These are phyloP conservation scores for Cenchrus fungigraminus DNA, from an alignment of 176 grass and related monocot genomes.

Conservation along the genomic window DNA sequence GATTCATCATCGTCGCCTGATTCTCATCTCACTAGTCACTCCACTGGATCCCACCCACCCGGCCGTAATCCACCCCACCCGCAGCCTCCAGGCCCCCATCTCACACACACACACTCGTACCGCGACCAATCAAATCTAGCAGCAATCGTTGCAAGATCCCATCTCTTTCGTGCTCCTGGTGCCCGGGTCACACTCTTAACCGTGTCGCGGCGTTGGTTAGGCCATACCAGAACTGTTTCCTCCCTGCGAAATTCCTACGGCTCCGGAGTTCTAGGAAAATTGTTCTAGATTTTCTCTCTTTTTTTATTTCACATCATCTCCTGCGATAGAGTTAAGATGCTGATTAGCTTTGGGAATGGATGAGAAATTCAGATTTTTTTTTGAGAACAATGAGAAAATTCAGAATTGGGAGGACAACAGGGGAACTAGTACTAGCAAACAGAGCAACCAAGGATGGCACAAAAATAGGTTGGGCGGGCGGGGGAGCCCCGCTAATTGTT, in stretches of 20 bases:
- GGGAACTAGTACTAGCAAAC: constrained; percentile 50
- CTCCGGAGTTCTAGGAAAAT: neutral
- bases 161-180: neutral
- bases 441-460: constrained; percentile 54
- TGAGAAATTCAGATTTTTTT: neutral
- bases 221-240: neutral
- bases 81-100: constrained; percentile 29
- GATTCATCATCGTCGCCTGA: neutral
- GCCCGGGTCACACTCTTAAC: neutral
- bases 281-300: neutral
- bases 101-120: neutral
- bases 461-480: constrained; percentile 55
- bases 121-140: neutral
- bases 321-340: neutral
- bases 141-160: neutral
- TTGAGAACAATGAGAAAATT: neutral
- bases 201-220: neutral
- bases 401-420: constrained; percentile 29
- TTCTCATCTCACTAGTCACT: constrained; percentile 1
- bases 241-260: neutral
- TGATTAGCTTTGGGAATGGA: neutral
- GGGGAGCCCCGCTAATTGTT: constrained; percentile 27
- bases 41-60: neutral
- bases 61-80: neutral
- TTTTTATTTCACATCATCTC: neutral